These are phyloP conservation scores for Panaeolus papilionaceus DNA, from an alignment of 768 basidiomycete genomes.

Conservation along the genomic window DNA sequence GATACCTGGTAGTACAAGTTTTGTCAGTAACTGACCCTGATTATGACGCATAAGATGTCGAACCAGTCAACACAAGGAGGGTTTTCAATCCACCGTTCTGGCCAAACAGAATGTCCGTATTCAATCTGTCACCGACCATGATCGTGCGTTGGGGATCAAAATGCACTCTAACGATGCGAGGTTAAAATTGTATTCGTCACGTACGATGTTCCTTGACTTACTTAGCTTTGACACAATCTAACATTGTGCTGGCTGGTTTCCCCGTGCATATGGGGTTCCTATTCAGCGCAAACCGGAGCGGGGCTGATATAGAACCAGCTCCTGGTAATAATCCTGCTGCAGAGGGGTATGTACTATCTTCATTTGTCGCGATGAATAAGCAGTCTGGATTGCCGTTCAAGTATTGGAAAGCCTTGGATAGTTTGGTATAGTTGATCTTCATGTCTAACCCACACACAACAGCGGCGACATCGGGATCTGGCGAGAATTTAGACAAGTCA, in stretches of 20 bases:
- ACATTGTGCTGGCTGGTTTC: constrained; percentile 91
- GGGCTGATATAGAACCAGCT: constrained; percentile 83
- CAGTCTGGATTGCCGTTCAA: constrained; percentile 81
- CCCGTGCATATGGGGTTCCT: constrained; percentile 81
- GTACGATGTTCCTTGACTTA: constrained; percentile 30
- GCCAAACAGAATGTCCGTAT: constrained; percentile 96
- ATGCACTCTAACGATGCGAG: constrained; percentile 60
- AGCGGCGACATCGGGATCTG: constrained; percentile 84
- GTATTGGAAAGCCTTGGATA: constrained; percentile 92
- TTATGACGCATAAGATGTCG: constrained; percentile 17
- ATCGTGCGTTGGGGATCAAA: constrained; percentile 88
- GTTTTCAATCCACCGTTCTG: constrained; percentile 85
- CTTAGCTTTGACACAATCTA: constrained; percentile 87
- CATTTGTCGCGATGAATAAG: constrained; percentile 90
- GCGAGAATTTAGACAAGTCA: constrained; percentile 67
- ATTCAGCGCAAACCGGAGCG: constrained; percentile 75
- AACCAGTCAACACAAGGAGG: constrained; percentile 92
- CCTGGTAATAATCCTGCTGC: constrained; percentile 80
- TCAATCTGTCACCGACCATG: constrained; percentile 96
- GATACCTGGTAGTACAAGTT: constrained; percentile 59
- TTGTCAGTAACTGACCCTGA: constrained; percentile 15
- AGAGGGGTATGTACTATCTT: constrained; percentile 90
- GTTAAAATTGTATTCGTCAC: constrained; percentile 22
- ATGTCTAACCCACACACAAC: constrained; percentile 95
- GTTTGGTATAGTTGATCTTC: constrained; percentile 90